These are phyloP conservation scores for Nannizziopsis barbatae DNA, from an alignment of 2,329 filamentous ascomycete species.

Conservation along the genomic window DNA sequence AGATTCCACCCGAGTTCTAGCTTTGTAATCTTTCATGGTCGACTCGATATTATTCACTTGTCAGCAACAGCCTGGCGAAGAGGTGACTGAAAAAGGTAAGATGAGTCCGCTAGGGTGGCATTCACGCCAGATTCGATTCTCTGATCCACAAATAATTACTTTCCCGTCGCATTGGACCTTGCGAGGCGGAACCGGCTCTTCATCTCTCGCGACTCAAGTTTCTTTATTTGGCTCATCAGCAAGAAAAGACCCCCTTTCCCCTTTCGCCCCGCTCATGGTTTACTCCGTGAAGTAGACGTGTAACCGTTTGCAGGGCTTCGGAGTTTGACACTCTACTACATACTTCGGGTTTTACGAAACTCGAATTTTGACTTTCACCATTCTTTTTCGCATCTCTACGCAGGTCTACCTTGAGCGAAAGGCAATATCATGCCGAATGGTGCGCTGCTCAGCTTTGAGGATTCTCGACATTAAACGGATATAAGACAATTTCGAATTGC, in stretches of 20 bases:
- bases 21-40: slow-evolving; percentile 26
- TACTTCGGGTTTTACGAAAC: background rate
- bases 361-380: background rate
- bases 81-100: slow-evolving; percentile 3
- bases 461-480: background rate
- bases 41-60: background rate
- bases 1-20: slow-evolving; percentile 36
- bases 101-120: background rate
- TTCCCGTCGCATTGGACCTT: background rate
- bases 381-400: background rate
- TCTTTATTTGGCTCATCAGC: too few relatives aligned
- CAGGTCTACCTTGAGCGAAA: background rate
- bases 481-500: background rate
- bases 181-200: background rate
- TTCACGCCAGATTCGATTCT: background rate
- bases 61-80: background rate
- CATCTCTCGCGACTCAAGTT: too few relatives aligned
- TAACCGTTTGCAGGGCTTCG: background rate
- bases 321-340: background rate
- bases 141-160: background rate
- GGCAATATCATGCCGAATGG: background rate
- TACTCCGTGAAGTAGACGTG: too few relatives aligned
- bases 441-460: background rate
- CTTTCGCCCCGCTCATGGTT: too few relatives aligned
- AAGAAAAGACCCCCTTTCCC: too few relatives aligned